Base-by-base conservation (phyloP, 176 grass and related monocot species). In the Hyparrhenia diplandra region DNA sequence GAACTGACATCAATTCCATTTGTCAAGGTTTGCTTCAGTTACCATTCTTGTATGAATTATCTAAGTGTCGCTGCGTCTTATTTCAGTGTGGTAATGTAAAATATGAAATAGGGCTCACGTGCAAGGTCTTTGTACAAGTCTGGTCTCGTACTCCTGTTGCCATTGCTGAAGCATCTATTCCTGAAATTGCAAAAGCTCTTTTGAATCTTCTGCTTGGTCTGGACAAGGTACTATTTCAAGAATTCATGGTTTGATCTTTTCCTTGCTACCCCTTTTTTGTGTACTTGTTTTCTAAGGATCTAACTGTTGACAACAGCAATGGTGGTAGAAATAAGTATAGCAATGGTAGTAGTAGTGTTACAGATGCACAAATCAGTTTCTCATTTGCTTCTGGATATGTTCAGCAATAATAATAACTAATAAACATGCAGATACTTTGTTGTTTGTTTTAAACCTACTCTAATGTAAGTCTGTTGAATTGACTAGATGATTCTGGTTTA, bases 101-200 rank as follows among this genome's bases (percentile, higher is more conserved):
- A 68, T 72, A 60, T 54, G 32, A 75, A 78, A 54, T 76, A 97
- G 92, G 95, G 95, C 34, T 92, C 92, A 78, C 88, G 95, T 81
- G 95, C 95, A 82, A 89, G 95, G 88, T 88, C 92, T 45, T 79
- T 98, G 57, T 98, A 94, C 64, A 98, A 94, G 81, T 91, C 85
- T 87, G 92, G 95, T 87, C 54, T 98, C 83, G 81, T 37, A 92
- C 81, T 54, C 89, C 90, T 89, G 69, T 92, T 81, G 88, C 92
- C 54, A 94, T 98, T 85, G 95, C 95, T 87, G 95, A 94, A 92
- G 90, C 95, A 72, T 91, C 88, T 67, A 74, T 94, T 92, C 87
- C 77, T 81, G 95, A 94, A 80, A 98, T 98, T 65, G 88, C 86
- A 39, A 91, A 91, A 77, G 92, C 92, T 78, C 83, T 98, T 65